Conservation (phyloP, 2,329 filamentous ascomycete genomes). For the Metarhizium robertsii region DNA sequence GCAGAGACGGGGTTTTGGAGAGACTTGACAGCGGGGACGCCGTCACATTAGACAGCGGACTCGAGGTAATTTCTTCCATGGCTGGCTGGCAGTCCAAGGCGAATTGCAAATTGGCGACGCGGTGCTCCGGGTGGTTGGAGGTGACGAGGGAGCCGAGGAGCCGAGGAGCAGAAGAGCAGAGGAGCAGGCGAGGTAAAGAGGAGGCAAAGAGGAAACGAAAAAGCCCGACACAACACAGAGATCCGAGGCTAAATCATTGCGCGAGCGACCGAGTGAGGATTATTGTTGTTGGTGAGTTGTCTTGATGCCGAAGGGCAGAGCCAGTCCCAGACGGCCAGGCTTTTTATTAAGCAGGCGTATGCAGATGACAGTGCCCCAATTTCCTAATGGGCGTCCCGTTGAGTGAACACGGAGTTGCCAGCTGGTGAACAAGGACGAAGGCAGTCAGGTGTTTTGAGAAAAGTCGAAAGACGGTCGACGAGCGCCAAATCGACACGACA, state of each 20-base stretch:
- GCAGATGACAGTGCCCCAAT: neutral
- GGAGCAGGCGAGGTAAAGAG: neutral
- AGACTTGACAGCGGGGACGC: conserved; percentile 40
- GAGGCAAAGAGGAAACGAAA: neutral
- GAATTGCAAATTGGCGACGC: neutral
- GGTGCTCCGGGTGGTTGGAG: neutral
- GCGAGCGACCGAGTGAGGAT: neutral
- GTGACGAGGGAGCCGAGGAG: neutral
- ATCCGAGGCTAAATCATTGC: neutral
- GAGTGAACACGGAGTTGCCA: neutral
- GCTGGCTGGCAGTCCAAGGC: neutral
- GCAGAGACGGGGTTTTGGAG: conserved; percentile 42
- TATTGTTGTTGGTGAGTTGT: neutral
- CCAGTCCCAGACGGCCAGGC: neutral
- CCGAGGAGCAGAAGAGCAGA: too few relatives aligned
- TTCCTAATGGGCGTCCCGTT: neutral
- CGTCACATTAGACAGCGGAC: conserved; percentile 17
- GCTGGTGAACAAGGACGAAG: neutral
- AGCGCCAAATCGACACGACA: neutral
- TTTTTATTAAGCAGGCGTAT: neutral
- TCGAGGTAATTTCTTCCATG: neutral
- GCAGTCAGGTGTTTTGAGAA: neutral
- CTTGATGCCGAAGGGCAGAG: neutral
- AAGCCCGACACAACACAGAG: neutral
- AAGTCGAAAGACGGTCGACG: neutral